Percentiles rank a stretch among this genome's conserved stretches.
Evolutionary conservation across 306 rosid species (phyloP).

Genomic region (Cucumis sativus): Cucumber_9930_V3 NC_026657.2:26658001-26658500

Average conservation of each 20-base stretch:
- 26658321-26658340: conserved; percentile 41
- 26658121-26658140: too few relatives aligned
- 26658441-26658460: not conserved
- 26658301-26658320: conserved; percentile 41
- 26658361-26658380: conserved; percentile 37
- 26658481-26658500: not conserved
- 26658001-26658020: too few relatives aligned
- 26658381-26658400: conserved; percentile 36
- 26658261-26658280: conserved; percentile 36
- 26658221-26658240: conserved; percentile 27
- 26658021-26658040: too few relatives aligned
- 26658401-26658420: conserved; percentile 29
- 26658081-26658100: too few relatives aligned
- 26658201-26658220: not conserved
- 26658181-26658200: not conserved
- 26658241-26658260: conserved; percentile 19
- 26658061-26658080: too few relatives aligned
- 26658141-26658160: too few relatives aligned
- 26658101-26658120: too few relatives aligned
- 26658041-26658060: too few relatives aligned
- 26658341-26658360: conserved; percentile 37
- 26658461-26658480: not conserved
- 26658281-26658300: conserved; percentile 34
- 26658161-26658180: too few relatives aligned
- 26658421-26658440: not conserved